Conservation (phyloP, 345 rosid genomes). For the Pelargonium nanum region DNA sequence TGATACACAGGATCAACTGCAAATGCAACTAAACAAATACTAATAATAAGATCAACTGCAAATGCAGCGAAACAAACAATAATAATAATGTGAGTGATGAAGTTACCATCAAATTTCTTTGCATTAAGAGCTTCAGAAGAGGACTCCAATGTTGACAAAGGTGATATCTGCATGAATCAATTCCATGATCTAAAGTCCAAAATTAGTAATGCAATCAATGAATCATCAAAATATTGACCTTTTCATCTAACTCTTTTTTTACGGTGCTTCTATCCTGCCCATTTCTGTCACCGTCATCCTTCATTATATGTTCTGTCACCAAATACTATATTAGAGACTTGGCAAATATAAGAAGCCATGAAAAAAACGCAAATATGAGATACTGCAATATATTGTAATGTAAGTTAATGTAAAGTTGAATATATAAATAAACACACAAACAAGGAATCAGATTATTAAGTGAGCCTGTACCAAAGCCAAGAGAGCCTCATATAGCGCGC, state of each 20-base stretch:
- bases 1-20: slow-evolving; percentile 92
- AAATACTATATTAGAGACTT: slow-evolving; percentile 12
- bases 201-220: background rate
- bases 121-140: slow-evolving; percentile 79
- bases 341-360: background rate
- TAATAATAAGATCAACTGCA: slow-evolving; percentile 55
- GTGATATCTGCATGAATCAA: slow-evolving; percentile 56
- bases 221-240: slow-evolving; percentile 34
- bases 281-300: slow-evolving; percentile 31
- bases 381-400: background rate
- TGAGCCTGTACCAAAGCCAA: background rate
- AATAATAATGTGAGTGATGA: slow-evolving; percentile 10
- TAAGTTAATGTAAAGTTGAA: background rate
- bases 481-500: background rate
- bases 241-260: slow-evolving; percentile 58
- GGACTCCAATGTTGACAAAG: slow-evolving; percentile 69
- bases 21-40: slow-evolving; percentile 59
- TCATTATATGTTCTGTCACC: slow-evolving; percentile 30
- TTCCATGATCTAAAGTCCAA: slow-evolving; percentile 15
- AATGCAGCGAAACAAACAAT: slow-evolving; percentile 56
- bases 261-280: slow-evolving; percentile 37
- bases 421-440: too few species aligned
- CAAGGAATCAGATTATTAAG: background rate
- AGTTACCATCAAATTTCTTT: slow-evolving; percentile 79
- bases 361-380: background rate